Evolutionary conservation across 1,284 basidiomycete species (phyloP).

Genomic region (Cryptococcus sp.): DNA sequence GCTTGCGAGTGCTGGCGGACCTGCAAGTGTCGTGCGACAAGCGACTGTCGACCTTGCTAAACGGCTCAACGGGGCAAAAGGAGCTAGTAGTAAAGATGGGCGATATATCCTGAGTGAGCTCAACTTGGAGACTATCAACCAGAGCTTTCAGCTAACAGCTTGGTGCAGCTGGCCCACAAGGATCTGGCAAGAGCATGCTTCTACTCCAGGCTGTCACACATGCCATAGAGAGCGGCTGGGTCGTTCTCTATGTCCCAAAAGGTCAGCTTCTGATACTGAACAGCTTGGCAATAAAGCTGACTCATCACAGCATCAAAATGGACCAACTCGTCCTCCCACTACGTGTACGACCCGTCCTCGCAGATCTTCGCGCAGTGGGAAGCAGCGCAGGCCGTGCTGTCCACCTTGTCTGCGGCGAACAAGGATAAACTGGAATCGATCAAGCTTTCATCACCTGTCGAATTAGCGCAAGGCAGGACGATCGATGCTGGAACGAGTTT

Average conservation of each 20-base stretch:
- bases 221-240: slow-evolving; percentile 70
- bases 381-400: slow-evolving; percentile 15
- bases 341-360: slow-evolving; percentile 72
- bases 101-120: slow-evolving; percentile 34
- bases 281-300: too few relatives aligned
- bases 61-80: slow-evolving; percentile 31
- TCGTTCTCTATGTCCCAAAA: slow-evolving; percentile 86
- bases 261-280: slow-evolving; percentile 56
- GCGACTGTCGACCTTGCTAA: slow-evolving; percentile 42
- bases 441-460: slow-evolving; percentile 10
- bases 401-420: slow-evolving; percentile 43
- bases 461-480: slow-evolving; percentile 40
- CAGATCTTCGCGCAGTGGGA: slow-evolving; percentile 74
- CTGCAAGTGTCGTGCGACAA: slow-evolving; percentile 47
- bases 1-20: slow-evolving; percentile 29
- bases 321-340: slow-evolving; percentile 75
- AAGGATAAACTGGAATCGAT: slow-evolving; percentile 44
- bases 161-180: slow-evolving; percentile 67
- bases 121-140: neutral
- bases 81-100: slow-evolving; percentile 19
- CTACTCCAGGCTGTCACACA: slow-evolving; percentile 80
- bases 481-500: slow-evolving; percentile 61
- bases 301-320: slow-evolving; percentile 63
- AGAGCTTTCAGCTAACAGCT: slow-evolving; percentile 8
- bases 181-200: slow-evolving; percentile 81